These are phyloP conservation scores for Trichophyton verrucosum DNA, from an alignment of 2,329 filamentous ascomycete species.

Conservation along the genomic window DNA sequence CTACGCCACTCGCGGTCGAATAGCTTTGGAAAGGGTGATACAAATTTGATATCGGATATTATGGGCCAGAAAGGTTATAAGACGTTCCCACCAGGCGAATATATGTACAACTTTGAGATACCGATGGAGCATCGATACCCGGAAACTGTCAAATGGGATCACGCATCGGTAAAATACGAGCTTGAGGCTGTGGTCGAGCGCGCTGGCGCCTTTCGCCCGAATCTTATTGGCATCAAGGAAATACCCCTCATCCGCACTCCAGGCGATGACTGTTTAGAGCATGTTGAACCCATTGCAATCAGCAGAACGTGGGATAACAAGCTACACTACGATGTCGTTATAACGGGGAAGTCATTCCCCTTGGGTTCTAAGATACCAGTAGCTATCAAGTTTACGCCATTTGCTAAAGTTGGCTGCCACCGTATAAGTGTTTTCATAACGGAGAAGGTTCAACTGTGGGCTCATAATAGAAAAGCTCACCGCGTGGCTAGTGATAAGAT, in stretches of 20 bases:
- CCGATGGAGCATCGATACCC: conserved; percentile 64
- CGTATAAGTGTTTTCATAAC: conserved; percentile 85
- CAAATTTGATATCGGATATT: conserved; percentile 40
- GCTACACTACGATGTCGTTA: conserved; percentile 88
- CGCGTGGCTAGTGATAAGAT: conserved; percentile 74
- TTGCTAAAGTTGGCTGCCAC: conserved; percentile 88
- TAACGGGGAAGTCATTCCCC: conserved; percentile 89
- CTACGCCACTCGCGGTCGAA: conserved; percentile 63
- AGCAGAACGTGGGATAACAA: conserved; percentile 91
- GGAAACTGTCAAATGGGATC: conserved; percentile 77
- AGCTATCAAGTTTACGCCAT: conserved; percentile 81
- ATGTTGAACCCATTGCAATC: conserved; percentile 86
- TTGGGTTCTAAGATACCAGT: conserved; percentile 80
- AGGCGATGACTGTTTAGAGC: conserved; percentile 76
- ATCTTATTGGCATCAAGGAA: conserved; percentile 70
- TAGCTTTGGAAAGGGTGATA: conserved; percentile 73
- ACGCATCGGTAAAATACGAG: conserved; percentile 78
- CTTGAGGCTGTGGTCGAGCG: conserved; percentile 75
- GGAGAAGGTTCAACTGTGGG: conserved; percentile 85
- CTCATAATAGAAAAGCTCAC: conserved; percentile 70
- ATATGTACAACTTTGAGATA: conserved; percentile 67
- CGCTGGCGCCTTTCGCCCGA: conserved; percentile 79
- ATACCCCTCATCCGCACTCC: conserved; percentile 74
- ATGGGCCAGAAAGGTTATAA: conserved; percentile 71
- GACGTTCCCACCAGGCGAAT: conserved; percentile 65